These are phyloP conservation scores for Paecilomyces sp. DNA, from an alignment of 2,329 filamentous ascomycete species.

Conservation along the genomic window DNA sequence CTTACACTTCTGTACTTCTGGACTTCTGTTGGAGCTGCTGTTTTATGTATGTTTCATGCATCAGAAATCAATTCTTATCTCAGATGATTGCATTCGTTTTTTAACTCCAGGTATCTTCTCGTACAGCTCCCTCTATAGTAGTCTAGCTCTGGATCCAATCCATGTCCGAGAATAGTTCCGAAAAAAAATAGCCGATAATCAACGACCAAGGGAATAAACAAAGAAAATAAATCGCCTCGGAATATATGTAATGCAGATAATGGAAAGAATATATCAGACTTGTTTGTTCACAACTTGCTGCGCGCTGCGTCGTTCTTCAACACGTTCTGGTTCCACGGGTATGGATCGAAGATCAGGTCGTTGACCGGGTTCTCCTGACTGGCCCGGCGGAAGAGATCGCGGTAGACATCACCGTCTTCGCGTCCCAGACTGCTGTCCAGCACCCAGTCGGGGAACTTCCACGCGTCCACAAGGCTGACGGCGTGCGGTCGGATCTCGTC, in stretches of 20 bases:
- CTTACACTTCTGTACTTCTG: too few relatives aligned
- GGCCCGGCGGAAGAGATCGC: constrained; percentile 67
- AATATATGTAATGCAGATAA: too few relatives aligned
- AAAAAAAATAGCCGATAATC: not conserved
- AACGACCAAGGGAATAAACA: not conserved
- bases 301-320: constrained; percentile 47
- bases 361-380: constrained; percentile 69
- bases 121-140: not conserved
- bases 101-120: not conserved
- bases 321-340: constrained; percentile 37
- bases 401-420: constrained; percentile 68
- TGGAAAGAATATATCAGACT: too few relatives aligned
- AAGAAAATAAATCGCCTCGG: not conserved
- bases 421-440: constrained; percentile 64
- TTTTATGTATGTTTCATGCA: too few relatives aligned
- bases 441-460: constrained; percentile 73
- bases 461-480: constrained; percentile 62
- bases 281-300: constrained; percentile 28
- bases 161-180: not conserved
- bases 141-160: not conserved
- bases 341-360: constrained; percentile 60
- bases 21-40: too few relatives aligned
- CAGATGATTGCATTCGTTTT: too few relatives aligned
- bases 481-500: constrained; percentile 68
- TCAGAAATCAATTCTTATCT: too few relatives aligned